Base-by-base conservation (phyloP, 306 rosid species). In the Datisca glomerata region DNA sequence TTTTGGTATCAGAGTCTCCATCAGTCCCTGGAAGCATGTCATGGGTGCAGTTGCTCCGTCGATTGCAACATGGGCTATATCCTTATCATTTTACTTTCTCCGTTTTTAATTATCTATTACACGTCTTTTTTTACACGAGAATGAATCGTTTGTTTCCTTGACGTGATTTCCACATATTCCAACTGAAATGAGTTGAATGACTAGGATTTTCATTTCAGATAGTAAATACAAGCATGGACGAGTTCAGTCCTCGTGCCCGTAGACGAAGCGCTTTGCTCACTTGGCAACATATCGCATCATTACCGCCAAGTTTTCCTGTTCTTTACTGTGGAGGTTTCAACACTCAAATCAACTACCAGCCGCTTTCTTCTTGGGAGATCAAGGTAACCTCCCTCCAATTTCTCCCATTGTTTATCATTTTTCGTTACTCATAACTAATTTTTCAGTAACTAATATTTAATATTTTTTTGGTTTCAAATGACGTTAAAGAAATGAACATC, bases 241-340 rank as follows among this genome's bases (percentile, higher is more conserved):
- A n/a, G n/a, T n/a, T n/a, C n/a, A n/a, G n/a, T n/a, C n/a, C n/a
- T n/a, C n/a, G n/a, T n/a, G n/a, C n/a, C n/a, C n/a, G n/a, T n/a
- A n/a, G 79, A 40, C 80, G 95, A 31, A 83, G 97, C 71, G 95
- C 97, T 53, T 67, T 89, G 55, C 97, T 89, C 41, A 89, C 97
- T 20, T 89, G 97, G 97, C 97, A 89, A 73, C 97, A 89, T 68
- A 83, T 89, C 33, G 97, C 97, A 59, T 89, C 97, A 32, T 63
- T 83, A 50, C 97, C 97, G 42, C 97, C 97, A 52, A 74, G 59
- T 79, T 66, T 89, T 55, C 86, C 97, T 3, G 97, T 89, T 54
- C 68, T 89, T 45, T 89, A 89, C 57, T 80, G 20, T 81, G 72
- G 49, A 89, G 83, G 62, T n/a, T n/a, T n/a, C n/a, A n/a, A n/a